phyloP scores from a whole-genome alignment of 352 stramenopile species.

The Globisporangium canariense region DNA sequence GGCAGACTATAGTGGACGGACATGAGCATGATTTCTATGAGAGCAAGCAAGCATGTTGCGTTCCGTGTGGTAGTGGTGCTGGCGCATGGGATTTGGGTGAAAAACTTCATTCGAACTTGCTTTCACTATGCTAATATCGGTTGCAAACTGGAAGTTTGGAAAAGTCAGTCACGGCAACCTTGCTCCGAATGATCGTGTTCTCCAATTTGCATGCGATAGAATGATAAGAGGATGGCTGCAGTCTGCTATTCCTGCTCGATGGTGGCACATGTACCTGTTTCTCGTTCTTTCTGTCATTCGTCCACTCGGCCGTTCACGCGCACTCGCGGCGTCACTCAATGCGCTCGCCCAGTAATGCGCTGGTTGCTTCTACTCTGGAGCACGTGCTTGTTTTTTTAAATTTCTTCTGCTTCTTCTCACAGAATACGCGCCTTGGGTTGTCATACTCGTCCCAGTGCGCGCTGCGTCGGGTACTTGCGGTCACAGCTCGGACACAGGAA shows the following conservation, averaged over 20 bases:
- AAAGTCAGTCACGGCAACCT: too few species aligned
- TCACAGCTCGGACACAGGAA: slow-evolving; percentile 78
- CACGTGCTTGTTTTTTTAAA: too few species aligned
- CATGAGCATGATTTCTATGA: too few species aligned
- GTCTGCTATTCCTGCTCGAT: neutral
- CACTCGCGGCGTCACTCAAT: neutral
- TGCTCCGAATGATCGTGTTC: too few species aligned
- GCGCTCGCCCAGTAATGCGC: neutral
- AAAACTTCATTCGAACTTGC: too few species aligned
- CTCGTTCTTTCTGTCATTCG: neutral
- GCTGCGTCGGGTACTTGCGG: slow-evolving; percentile 82
- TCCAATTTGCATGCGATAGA: neutral
- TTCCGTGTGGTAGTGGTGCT: too few species aligned
- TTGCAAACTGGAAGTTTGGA: too few species aligned
- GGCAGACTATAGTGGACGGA: too few species aligned
- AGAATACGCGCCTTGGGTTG: neutral
- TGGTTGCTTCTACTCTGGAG: neutral
- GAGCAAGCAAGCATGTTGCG: too few species aligned
- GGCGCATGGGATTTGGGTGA: too few species aligned
- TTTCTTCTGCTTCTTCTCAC: neutral
- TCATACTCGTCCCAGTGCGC: slow-evolving; percentile 64
- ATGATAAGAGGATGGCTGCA: neutral
- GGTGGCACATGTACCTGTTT: slow-evolving; percentile 1
- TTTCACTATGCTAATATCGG: too few species aligned
- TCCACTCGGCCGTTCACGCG: neutral